Evolutionary conservation across 371 early-diverging fungal genomes (phyloP), one percentile per base, ranked within the genome.

Genomic region (Mortierella sp.): DNA sequence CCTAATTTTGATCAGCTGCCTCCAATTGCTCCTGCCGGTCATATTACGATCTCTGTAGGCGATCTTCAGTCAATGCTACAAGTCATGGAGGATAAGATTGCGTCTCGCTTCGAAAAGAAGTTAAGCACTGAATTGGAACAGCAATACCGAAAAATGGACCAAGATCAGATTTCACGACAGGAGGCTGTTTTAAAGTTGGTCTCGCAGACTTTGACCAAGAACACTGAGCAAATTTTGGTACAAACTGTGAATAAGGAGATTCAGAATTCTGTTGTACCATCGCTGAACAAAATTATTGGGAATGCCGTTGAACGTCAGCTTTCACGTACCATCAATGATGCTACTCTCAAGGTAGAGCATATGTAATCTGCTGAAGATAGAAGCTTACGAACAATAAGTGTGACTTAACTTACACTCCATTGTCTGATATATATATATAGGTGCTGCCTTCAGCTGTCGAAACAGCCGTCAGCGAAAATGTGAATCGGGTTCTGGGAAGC

Each of bases 401-500:
- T 40, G 22, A 56, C 7, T n/a, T n/a, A 32, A 58, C 53, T 28
- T 28, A 3, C 32, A 43, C 32, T 45, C 43, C 54, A 15, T 26
- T 28, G 28, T 28, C 4, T 51, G 7, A 4, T 31, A 15, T 3
- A 4, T 31, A 15, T 3, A 29, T 23, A 32, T 71, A 83, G 83
- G 66, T 64, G 17, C 61, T 83, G 23, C 82, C 83, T 26, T 49
- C 86, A 13, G 85, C 90, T 10, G 85, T 87, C 45, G 87, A 89
- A 22, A 83, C 64, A 1, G 84, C 89, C 0, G 85, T 86, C 1
- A 85, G 63, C 1, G 89, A 88, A 35, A 89, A 83, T 57, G 87
- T 84, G 35, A 86, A 85, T 26, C 85, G 71, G n/a, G 84, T 88
- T 22, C 86, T 83, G 61, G 76, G 83, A 64, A 87, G 88, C 61